A percentile compares a stretch with the other conserved stretches of the same genome.
Conservation (phyloP, 1,139 yeast genomes). For the Dujonia santamariae region DNA sequence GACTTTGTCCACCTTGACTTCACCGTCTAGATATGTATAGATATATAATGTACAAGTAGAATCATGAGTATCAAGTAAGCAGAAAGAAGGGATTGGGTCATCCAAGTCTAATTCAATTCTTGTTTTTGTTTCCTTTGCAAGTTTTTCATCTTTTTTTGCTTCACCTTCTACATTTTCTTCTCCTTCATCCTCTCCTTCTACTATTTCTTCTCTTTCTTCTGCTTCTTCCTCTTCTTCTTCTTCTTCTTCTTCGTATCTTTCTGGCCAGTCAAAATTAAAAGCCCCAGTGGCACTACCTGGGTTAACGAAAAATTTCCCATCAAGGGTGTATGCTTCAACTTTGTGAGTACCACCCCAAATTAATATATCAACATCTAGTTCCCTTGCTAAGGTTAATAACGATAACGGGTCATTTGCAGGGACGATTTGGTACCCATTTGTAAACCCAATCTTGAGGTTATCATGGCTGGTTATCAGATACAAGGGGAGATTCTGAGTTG, state of each 20-base stretch:
- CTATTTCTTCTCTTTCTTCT: slow-evolving; percentile 11
- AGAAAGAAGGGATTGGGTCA: slow-evolving; percentile 73
- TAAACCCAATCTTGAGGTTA: slow-evolving; percentile 73
- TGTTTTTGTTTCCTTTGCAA: slow-evolving; percentile 7
- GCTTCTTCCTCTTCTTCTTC: slow-evolving; percentile 16
- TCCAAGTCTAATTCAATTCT: slow-evolving; percentile 1
- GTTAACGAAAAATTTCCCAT: slow-evolving; percentile 86
- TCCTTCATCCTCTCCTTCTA: slow-evolving; percentile 10
- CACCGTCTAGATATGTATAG: slow-evolving; percentile 76
- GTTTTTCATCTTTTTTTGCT: slow-evolving; percentile 16
- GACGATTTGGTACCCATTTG: slow-evolving; percentile 79
- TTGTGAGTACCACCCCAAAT: slow-evolving; percentile 97
- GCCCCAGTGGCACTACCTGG: slow-evolving; percentile 99
- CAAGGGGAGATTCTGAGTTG: slow-evolving; percentile 62
- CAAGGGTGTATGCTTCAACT: slow-evolving; percentile 90
- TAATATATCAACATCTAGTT: slow-evolving; percentile 85
- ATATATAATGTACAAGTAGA: slow-evolving; percentile 77
- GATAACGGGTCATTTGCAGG: slow-evolving; percentile 89
- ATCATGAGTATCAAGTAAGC: slow-evolving; percentile 80
- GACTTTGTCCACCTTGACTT: slow-evolving; percentile 89
- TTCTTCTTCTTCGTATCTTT: slow-evolving; percentile 44
- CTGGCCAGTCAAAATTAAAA: slow-evolving; percentile 49
- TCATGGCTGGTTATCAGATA: slow-evolving; percentile 68
- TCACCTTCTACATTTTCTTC: slow-evolving; percentile 9
- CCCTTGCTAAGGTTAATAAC: slow-evolving; percentile 77